phyloP scores from a whole-genome alignment of 2,329 filamentous ascomycete species.

The Mycosphaerella sp. region DNA sequence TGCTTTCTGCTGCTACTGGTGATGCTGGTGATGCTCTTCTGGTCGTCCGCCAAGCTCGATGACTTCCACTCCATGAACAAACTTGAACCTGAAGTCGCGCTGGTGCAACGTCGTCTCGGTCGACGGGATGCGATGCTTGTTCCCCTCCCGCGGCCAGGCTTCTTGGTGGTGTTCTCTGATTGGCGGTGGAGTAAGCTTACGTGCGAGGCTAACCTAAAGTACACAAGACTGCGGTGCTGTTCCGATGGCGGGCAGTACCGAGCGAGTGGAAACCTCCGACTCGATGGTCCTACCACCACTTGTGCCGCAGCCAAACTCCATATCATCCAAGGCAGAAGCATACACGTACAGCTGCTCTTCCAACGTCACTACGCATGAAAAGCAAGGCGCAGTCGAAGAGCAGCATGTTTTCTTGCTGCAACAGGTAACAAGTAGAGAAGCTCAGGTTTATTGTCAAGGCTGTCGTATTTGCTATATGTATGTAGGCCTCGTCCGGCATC shows the following conservation, averaged over 20 bases:
- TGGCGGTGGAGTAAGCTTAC: background rate
- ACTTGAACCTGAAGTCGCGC: too few relatives aligned
- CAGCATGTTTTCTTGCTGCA: background rate
- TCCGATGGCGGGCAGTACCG: too few relatives aligned
- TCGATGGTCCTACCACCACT: background rate
- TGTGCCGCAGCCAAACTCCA: background rate
- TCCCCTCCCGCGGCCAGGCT: too few relatives aligned
- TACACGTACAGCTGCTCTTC: background rate
- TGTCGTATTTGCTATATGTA: background rate
- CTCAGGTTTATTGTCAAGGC: background rate
- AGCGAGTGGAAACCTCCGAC: background rate
- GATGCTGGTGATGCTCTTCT: background rate
- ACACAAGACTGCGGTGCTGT: background rate
- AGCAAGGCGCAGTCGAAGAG: background rate
- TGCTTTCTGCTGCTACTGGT: background rate
- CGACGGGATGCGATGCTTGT: too few relatives aligned
- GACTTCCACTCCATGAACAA: too few relatives aligned
- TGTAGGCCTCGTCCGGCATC: background rate
- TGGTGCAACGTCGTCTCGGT: too few relatives aligned
- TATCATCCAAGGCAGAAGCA: background rate
- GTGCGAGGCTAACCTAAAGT: background rate
- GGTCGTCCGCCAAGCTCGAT: too few relatives aligned
- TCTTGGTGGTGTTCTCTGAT: too few relatives aligned
- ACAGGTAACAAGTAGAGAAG: background rate
- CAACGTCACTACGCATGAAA: constrained; percentile 5